Conservation (phyloP, 164 flowering plant genomes). For the Chimonanthus praecox region DNA sequence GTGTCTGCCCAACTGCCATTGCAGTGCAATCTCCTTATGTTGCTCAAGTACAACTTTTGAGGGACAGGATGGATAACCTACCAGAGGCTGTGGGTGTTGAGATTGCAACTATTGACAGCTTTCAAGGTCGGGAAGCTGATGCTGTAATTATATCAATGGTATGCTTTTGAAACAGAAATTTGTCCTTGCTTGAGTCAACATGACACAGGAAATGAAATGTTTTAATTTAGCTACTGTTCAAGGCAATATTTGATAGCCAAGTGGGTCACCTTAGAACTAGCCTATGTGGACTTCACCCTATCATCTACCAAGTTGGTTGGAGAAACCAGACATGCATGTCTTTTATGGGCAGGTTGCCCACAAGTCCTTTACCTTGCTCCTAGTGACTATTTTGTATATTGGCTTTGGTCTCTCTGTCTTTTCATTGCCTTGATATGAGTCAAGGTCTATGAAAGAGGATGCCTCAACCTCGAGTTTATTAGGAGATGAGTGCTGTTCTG, state of each 20-base stretch:
- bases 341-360: too few species aligned
- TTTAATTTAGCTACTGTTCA: neutral
- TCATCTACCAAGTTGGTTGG: too few species aligned
- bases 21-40: constrained; percentile 95
- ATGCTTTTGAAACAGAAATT: constrained; percentile 11
- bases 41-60: constrained; percentile 90
- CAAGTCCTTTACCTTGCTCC: too few species aligned
- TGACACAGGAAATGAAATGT: neutral
- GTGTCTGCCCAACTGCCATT: constrained; percentile 66
- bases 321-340: too few species aligned
- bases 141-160: constrained; percentile 97
- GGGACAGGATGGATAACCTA: constrained; percentile 73
- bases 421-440: too few species aligned
- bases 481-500: too few species aligned
- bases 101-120: constrained; percentile 93
- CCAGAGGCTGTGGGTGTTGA: constrained; percentile 69
- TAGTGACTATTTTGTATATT: too few species aligned
- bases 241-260: neutral
- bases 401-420: too few species aligned
- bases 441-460: too few species aligned
- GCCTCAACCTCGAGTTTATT: too few species aligned
- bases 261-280: too few species aligned
- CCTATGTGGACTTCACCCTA: too few species aligned
- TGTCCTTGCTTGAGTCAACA: neutral
- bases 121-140: constrained; percentile 95